phyloP scores from a whole-genome alignment of 148 eudicot genomes.

The Chenopodium suecicum region DNA sequence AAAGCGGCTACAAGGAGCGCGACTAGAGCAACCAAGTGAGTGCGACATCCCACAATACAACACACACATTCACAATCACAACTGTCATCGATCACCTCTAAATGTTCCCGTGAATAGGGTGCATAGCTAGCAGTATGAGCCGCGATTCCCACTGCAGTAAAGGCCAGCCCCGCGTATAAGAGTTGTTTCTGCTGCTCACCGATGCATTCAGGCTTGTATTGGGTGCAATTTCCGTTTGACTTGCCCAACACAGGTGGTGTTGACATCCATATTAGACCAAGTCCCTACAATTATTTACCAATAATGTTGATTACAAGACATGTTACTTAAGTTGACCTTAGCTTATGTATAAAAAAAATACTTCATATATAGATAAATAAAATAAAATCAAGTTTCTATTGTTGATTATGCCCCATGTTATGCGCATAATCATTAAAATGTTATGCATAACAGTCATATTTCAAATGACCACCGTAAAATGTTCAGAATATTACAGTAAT shows the following conservation, averaged over 20 bases:
- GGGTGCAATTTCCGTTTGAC: conserved; percentile 39
- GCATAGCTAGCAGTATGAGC: conserved; percentile 35
- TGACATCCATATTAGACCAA: conserved; percentile 48
- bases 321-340: background rate
- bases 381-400: no score
- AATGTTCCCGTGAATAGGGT: conserved; percentile 16
- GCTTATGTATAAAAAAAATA: no score
- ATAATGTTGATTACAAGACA: background rate
- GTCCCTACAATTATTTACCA: conserved; percentile 33
- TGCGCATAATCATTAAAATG: no score
- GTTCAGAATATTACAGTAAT: no score
- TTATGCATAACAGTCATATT: no score
- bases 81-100: no score
- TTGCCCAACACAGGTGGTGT: conserved; percentile 49
- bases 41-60: background rate
- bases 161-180: conserved; percentile 40
- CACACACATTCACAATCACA: no score
- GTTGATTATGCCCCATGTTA: no score
- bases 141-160: conserved; percentile 44
- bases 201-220: conserved; percentile 42
- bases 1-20: conserved; percentile 40
- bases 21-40: conserved; percentile 15
- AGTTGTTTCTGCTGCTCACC: conserved; percentile 39
- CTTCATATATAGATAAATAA: no score
- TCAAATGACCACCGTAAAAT: no score